Percentiles rank a stretch among this genome's conserved stretches.
Conservation (phyloP, 1,284 basidiomycete species). For the Porogramme epimiltina region DNA sequence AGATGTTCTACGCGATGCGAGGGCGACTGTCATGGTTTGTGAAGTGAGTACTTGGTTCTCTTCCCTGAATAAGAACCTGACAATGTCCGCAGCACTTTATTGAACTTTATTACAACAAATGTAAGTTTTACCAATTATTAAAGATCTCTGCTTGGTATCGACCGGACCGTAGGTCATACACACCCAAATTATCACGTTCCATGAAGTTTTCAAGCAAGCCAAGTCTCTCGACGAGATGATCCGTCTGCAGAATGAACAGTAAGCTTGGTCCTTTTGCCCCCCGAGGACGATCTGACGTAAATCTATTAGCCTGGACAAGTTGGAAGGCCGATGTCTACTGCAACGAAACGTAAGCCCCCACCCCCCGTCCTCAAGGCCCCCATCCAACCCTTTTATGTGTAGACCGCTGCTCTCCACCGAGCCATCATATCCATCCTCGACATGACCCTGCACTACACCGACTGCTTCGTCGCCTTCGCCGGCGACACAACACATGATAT, state of each 20-base stretch:
- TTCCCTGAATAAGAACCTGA: not conserved
- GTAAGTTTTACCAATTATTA: constrained; percentile 40
- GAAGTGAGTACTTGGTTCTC: constrained; percentile 56
- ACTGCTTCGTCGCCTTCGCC: constrained; percentile 60
- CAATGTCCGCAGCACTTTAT: constrained; percentile 55
- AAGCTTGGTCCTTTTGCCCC: constrained; percentile 32
- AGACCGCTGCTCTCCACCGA: constrained; percentile 67
- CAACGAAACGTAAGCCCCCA: constrained; percentile 55
- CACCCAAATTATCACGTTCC: constrained; percentile 59
- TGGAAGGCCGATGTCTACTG: constrained; percentile 69
- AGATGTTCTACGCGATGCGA: constrained; percentile 72
- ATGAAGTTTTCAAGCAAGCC: constrained; percentile 52
- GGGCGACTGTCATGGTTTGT: constrained; percentile 81
- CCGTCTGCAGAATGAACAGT: constrained; percentile 72
- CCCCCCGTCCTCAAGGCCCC: not conserved
- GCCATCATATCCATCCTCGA: constrained; percentile 73
- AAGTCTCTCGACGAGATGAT: constrained; percentile 80
- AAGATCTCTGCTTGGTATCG: constrained; percentile 4
- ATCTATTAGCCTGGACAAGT: constrained; percentile 53
- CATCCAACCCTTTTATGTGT: not conserved
- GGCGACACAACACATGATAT: constrained; percentile 62
- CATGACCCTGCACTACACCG: constrained; percentile 69
- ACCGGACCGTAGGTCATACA: constrained; percentile 61
- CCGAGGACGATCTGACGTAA: not conserved
- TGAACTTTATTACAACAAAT: constrained; percentile 75